Base-by-base conservation (phyloP, 139 green algal genomes). In the Picochlorum costavermella region DNA sequence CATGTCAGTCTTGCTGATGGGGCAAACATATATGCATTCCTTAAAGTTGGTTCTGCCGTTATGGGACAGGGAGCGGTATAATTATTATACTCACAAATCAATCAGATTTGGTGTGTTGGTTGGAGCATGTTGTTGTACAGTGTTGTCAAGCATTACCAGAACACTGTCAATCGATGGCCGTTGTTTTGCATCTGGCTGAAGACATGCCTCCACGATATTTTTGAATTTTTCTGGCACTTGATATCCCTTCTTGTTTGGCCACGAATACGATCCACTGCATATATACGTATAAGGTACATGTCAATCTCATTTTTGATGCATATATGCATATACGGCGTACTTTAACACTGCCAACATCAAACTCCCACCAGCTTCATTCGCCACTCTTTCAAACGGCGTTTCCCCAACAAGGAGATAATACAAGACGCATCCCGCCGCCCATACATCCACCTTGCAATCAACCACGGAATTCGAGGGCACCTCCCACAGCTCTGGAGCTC, bases 401-500 rank as follows among this genome's bases (percentile, higher is more conserved):
- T 75, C 65, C 5, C 83, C 84, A 49, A 87, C 88, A 71, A 94
- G 81, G 26, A 83, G 29, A 53, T 81, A 78, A 65, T 86, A 94
- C 59, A 97, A 71, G 14, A 90, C 81, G 63, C 84, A 92, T 6
- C 91, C 91, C 31, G 90, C 70, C 2, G 81, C 75, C 92, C 92
- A 97, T 6, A 95, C 74, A 60, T 97, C 91, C 29, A 85, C 74
- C 3, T 74, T 71, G 45, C 81, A 73, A 70, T 94, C 90, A 2
- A 97, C 50, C 8, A 69, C 67, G 57, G 68, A 81, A 1, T 74
- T 53, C 26, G 75, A 88, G n/a, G 84, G 76, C 1, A 84, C 75
- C 57, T 97, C 91, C 71, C 83, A 95, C 14, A 97, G 87, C 79
- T 97, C 91, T 13, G 91, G 90, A 0, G 91, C 87, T 16, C 90